Evolutionary conservation across 2,329 filamentous ascomycete genomes (phyloP), one percentile per base, ranked within the genome.

Genomic region (Ilyonectria mors-panacis): DNA sequence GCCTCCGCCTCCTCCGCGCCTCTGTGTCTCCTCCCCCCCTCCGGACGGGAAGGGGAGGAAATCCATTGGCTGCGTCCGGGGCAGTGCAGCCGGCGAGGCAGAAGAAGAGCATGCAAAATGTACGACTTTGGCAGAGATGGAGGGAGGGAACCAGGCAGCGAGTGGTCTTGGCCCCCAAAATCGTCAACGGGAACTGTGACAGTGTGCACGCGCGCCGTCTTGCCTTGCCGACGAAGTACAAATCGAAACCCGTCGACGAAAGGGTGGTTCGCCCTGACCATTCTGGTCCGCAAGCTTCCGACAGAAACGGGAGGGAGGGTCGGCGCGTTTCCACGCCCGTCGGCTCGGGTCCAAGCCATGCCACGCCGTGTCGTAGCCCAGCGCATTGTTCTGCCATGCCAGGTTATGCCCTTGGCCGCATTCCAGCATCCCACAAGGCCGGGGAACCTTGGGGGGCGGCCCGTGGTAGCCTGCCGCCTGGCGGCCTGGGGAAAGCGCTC

Each of bases 351-450:
- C 66, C 55, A 66, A 55, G 57, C 17, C 57, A 28, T 50, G 51
- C 50, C 30, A 56, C 56, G 51, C 19, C 51, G 13, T 23, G 39
- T 47, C 30, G 23, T 63, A 54, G 47, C 30, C 54, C 47, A 63
- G 57, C 63, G 58, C 63, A 61, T 66, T 58, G 51, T 57, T 48
- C 58, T 53, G 44, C 51, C 59, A 57, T 53, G 44, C 51, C 59
- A 57, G 50, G 50, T 57, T 39, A 44, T 60, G 68, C 72, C 72
- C 72, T 71, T 73, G 72, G 64, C 69, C 69, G 64, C 72, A 58
- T 64, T 67, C 70, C 64, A 45, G 47, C 70, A 45, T 59, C 63
- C 63, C 51, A 65, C 65, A 54, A 65, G 67, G 51, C 62, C 19
- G 45, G 57, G 63, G 66, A 68, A 69, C 63, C 44, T 59, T 63